Evolutionary conservation across 208 protist genomes (phyloP), one percentile per base, ranked within the genome.

Genomic region (Polymyxa betae): DNA sequence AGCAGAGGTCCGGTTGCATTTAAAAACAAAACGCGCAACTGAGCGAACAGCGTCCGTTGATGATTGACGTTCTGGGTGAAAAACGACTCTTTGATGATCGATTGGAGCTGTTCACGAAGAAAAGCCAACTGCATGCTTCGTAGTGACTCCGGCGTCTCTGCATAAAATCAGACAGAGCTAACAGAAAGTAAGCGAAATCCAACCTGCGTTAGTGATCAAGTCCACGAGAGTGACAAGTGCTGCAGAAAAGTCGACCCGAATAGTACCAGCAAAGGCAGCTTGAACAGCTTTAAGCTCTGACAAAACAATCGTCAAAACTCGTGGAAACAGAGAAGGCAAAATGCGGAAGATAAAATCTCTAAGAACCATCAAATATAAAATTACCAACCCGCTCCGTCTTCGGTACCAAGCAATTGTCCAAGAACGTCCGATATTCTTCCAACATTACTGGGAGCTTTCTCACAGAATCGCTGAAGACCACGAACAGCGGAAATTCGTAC

Each of bases 211-310:
- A 16, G n/a, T 82, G n/a, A 82, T 5, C 16, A 82, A 38, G 5
- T 82, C 72, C 16, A 40, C 5, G 16, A 82, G n/a, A 20, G 72
- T 5, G 16, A 82, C 72, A 20, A 82, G 5, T 43, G 72, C n/a
- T 82, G 72, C 72, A 35, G 72, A 35, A n/a, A 82, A 82, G 40
- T 82, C 72, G 12, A 82, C n/a, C 16, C 72, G 72, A 35, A 82
- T 35, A 35, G n/a, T 82, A 45, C 72, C n/a, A 35, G 72, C 5
- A 43, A 82, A 35, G 16, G 72, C n/a, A 5, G 72, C 5, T 45
- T 82, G 72, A 82, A 82, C 72, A 40, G 72, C n/a, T 35, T 82
- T 82, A 20, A 82, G n/a, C n/a, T 82, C 72, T 82, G n/a, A 12
- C 16, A 35, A 82, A n/a, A 5, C 10, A 40, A 40, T 5, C 5